Evolutionary conservation across 2,329 filamentous ascomycete genomes (phyloP), one percentile per base, ranked within the genome.

Genomic region (Pseudogymnoascus sp.): DNA sequence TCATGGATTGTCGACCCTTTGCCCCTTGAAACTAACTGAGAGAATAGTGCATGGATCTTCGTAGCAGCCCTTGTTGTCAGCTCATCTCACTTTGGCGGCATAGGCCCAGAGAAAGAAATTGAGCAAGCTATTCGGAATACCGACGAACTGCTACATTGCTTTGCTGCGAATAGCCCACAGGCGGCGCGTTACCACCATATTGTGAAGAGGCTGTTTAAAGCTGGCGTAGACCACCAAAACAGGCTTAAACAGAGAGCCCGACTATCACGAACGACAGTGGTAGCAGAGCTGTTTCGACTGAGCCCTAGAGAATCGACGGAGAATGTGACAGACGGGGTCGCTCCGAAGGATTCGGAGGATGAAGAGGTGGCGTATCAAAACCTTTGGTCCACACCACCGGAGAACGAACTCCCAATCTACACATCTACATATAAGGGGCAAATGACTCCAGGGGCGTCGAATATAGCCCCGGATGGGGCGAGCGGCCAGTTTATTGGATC

Each of bases 21-120:
- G 11, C 8, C 31, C 21, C 34, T n/a, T 18, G 34, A 43, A 61
- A 31, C 43, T 53, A 23, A 46, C 42, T 11, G 11, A 18, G 61
- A n/a, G 14, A 28, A 23, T 16, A 61, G 63, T 42, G 63, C 63
- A 5, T 64, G 40, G 63, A 23, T 64, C 28, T 64, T 64, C 40
- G 59, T 60, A 38, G 63, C 59, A 14, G 63, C 59, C 8, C 59
- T 64, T 23, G 43, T 64, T n/a, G 42, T 64, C 16, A 60, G 59
- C 23, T 63, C 61, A n/a, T 42, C 62, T 9, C 59, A 61, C 14
- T 61, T 63, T 23, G 62, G 34, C 18, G 16, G 36, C n/a, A 60
- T 43, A 12, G 62, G 61, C 34, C n/a, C 43, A 3, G 28, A 49
- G 25, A 21, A 34, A 36, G 59, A 62, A 25, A 62, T 56, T 12